These are phyloP conservation scores for Baorangia bicolor DNA, from an alignment of 768 basidiomycete species.

Conservation along the genomic window DNA sequence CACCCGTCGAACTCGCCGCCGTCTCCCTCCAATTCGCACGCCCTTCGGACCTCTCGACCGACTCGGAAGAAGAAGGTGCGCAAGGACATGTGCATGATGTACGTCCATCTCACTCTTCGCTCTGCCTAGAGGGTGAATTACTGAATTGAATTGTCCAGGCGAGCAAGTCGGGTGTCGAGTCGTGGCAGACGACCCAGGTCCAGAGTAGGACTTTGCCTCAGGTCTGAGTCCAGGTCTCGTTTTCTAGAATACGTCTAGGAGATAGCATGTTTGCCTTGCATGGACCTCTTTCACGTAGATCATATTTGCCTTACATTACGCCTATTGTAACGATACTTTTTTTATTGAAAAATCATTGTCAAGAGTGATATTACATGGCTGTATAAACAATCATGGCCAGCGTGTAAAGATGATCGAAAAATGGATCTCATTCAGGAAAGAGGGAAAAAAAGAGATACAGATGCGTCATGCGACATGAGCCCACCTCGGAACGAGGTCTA, in stretches of 20 bases:
- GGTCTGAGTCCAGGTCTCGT: not conserved
- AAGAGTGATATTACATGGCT: constrained; percentile 26
- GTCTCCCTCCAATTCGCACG: constrained; percentile 26
- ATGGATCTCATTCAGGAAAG: not conserved
- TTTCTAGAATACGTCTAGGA: not conserved
- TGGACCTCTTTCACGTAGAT: not conserved
- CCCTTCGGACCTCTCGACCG: constrained; percentile 10
- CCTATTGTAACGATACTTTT: constrained; percentile 6
- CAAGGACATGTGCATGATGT: not conserved
- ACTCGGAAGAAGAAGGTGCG: not conserved
- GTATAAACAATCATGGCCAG: constrained; percentile 18
- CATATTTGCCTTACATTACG: not conserved
- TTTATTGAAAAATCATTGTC: constrained; percentile 7
- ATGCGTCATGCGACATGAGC: not conserved
- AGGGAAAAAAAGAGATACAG: not conserved
- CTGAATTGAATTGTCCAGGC: too few species aligned
- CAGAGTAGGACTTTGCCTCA: not conserved
- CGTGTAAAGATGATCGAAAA: constrained; percentile 4
- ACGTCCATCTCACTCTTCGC: not conserved
- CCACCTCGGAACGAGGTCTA: not conserved
- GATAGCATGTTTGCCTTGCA: not conserved
- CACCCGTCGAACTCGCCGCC: constrained; percentile 12
- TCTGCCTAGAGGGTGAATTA: too few species aligned
- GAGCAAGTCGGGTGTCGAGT: constrained; percentile 13
- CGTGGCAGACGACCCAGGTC: constrained; percentile 17